A percentile compares a stretch with the other conserved stretches of the same genome.
Evolutionary conservation across 768 basidiomycete genomes (phyloP).

Genomic region (Suillus bovinus): DNA sequence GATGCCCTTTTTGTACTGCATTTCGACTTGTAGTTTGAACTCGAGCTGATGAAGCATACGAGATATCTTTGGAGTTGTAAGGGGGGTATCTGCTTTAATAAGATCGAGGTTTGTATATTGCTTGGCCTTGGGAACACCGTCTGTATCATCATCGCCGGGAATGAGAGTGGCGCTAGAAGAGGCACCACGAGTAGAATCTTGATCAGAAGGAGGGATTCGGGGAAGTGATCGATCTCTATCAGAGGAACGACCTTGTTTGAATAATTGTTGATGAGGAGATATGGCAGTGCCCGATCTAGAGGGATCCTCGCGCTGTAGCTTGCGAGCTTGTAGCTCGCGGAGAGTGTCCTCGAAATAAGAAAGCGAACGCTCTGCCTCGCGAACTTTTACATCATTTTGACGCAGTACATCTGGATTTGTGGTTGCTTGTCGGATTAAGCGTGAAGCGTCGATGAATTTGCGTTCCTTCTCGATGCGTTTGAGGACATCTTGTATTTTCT

Average conservation of each 20-base stretch:
- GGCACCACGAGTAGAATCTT: conserved; percentile 35
- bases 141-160: conserved; percentile 38
- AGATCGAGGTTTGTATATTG: conserved; percentile 87
- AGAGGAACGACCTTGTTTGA: conserved; percentile 17
- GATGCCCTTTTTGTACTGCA: conserved; percentile 97
- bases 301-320: conserved; percentile 58
- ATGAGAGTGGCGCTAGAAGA: conserved; percentile 42
- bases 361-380: conserved; percentile 80
- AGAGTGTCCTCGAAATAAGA: conserved; percentile 88
- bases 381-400: conserved; percentile 81
- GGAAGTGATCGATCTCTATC: conserved; percentile 37
- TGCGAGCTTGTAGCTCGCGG: conserved; percentile 78
- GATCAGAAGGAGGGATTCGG: conserved; percentile 55
- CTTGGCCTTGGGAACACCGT: conserved; percentile 50
- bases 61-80: conserved; percentile 94
- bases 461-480: conserved; percentile 90
- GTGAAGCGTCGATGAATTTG: conserved; percentile 86
- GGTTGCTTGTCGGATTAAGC: conserved; percentile 78
- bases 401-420: conserved; percentile 84
- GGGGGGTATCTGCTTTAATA: conserved; percentile 96
- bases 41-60: conserved; percentile 98
- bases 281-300: conserved; percentile 47
- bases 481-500: conserved; percentile 90
- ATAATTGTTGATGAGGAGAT: conserved; percentile 30
- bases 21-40: conserved; percentile 98